Conservation (phyloP, 257 asterid genomes). For the Ligustrum vulgare region DNA sequence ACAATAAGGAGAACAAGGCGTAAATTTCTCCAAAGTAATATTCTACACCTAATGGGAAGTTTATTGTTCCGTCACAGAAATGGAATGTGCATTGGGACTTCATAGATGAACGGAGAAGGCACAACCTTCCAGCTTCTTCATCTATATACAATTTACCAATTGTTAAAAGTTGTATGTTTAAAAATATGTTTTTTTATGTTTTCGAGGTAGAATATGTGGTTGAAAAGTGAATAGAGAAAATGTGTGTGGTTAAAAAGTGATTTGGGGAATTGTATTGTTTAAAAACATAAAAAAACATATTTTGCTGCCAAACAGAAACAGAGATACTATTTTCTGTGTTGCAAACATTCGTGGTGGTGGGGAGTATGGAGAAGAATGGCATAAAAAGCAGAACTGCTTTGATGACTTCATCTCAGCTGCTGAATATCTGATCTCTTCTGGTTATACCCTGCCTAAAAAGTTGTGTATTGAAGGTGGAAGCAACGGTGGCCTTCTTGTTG, state of each 20-base stretch:
- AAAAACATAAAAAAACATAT: too few relatives aligned
- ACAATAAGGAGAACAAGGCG: too few relatives aligned
- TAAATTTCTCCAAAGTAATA: too few relatives aligned
- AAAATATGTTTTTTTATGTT: too few relatives aligned
- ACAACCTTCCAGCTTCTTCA: not conserved
- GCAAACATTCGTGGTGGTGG: slow-evolving; percentile 79
- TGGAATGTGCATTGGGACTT: not conserved
- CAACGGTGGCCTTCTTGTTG: slow-evolving; percentile 70
- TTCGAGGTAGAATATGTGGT: too few relatives aligned
- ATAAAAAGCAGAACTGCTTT: slow-evolving; percentile 62
- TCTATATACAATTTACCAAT: not conserved
- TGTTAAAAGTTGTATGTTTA: too few relatives aligned
- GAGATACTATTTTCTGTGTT: slow-evolving; percentile 47
- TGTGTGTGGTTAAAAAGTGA: too few relatives aligned
- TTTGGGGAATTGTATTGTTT: too few relatives aligned
- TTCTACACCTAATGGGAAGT: too few relatives aligned
- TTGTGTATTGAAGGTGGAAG: slow-evolving; percentile 76
- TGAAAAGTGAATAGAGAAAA: too few relatives aligned
- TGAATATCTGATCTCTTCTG: slow-evolving; percentile 53
- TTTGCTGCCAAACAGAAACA: too few relatives aligned
- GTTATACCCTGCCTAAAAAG: slow-evolving; percentile 55
- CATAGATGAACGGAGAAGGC: not conserved
- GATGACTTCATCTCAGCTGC: slow-evolving; percentile 59
- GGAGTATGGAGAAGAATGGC: slow-evolving; percentile 79
- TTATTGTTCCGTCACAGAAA: not conserved